Evolutionary conservation across 2,329 filamentous ascomycete genomes (phyloP).

Genomic region (Aspergillus pseudoterreus): DNA sequence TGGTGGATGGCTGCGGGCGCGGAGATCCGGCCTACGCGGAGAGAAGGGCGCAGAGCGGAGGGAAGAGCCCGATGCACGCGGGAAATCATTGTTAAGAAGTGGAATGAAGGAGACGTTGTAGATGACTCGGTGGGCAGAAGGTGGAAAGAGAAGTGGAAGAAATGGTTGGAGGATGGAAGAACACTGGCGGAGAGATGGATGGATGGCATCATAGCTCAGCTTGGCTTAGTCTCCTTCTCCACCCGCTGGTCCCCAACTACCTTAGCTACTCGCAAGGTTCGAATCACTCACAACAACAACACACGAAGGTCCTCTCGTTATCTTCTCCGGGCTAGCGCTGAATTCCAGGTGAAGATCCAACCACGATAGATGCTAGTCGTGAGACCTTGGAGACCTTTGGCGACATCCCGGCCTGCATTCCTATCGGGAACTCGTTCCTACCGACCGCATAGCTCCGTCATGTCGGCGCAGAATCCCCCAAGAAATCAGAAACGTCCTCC

Average conservation of each 20-base stretch:
- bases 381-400: too few relatives aligned
- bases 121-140: background rate
- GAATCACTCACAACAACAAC: too few relatives aligned
- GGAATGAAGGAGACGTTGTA: background rate
- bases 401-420: too few relatives aligned
- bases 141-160: background rate
- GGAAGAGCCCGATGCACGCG: conserved; percentile 42
- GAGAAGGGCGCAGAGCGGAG: conserved; percentile 18
- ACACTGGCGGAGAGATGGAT: background rate
- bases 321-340: too few relatives aligned
- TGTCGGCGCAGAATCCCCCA: conserved; percentile 3
- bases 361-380: too few relatives aligned
- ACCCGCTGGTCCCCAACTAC: background rate
- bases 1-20: conserved; percentile 11
- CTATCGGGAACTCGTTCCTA: too few relatives aligned
- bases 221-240: conserved; percentile 2
- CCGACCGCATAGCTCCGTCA: background rate
- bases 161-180: background rate
- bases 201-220: conserved; percentile 12
- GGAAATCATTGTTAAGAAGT: conserved; percentile 29
- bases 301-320: too few relatives aligned
- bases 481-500: conserved; percentile 26
- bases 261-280: background rate
- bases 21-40: conserved; percentile 17
- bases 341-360: too few relatives aligned